Evolutionary conservation across 176 grass and related monocot genomes (phyloP).

Genomic region (Rhynchospora tenuis): DNA sequence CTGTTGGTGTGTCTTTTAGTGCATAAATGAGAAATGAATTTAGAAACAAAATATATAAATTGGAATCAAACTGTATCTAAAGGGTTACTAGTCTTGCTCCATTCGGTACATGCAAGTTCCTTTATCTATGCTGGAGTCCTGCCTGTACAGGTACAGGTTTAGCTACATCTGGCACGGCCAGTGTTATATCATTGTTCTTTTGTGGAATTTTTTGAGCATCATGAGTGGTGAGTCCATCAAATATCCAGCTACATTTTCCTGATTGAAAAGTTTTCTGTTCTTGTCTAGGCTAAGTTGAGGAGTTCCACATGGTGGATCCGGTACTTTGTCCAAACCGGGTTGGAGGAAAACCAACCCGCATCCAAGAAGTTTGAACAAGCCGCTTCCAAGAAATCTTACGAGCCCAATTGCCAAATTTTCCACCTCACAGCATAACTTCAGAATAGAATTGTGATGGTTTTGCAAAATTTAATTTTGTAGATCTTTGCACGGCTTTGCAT

Average conservation of each 20-base stretch:
- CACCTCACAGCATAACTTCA: slow-evolving; percentile 67
- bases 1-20: background rate
- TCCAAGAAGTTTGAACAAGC: slow-evolving; percentile 85
- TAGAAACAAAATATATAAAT: no score
- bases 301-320: slow-evolving; percentile 94
- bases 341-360: slow-evolving; percentile 75
- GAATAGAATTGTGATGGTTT: background rate
- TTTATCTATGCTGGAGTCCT: background rate
- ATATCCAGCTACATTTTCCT: background rate
- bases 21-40: background rate
- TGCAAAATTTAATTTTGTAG: slow-evolving; percentile 1
- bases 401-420: slow-evolving; percentile 84
- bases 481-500: slow-evolving; percentile 1
- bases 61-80: background rate
- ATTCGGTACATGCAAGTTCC: background rate
- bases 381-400: slow-evolving; percentile 50
- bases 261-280: background rate
- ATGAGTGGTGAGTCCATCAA: background rate
- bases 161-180: background rate
- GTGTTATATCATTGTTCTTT: background rate
- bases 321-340: slow-evolving; percentile 84
- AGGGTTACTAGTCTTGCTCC: background rate
- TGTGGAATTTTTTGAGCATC: background rate
- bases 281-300: slow-evolving; percentile 69
- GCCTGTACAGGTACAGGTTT: background rate